Percentiles rank a stretch among this genome's conserved stretches.
phyloP scores from a whole-genome alignment of 768 basidiomycete species.

The Mycena rosella region DNA sequence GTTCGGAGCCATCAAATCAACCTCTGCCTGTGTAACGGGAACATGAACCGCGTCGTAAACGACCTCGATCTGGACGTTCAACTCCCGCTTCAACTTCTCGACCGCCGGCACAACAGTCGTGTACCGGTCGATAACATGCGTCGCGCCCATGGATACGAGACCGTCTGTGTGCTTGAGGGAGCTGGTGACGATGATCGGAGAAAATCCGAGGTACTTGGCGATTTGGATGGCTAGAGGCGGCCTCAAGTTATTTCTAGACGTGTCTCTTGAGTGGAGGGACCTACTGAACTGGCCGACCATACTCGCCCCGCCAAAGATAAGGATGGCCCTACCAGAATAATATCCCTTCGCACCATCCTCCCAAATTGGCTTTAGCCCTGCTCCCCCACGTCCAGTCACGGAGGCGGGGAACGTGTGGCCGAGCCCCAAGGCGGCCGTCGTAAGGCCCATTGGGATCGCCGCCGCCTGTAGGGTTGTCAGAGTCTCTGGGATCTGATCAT shows the following conservation, averaged over 20 bases:
- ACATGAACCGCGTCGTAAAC: constrained; percentile 1
- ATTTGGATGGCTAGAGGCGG: constrained; percentile 52
- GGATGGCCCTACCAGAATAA: neutral
- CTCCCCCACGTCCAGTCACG: constrained; percentile 53
- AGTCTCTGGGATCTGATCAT: neutral
- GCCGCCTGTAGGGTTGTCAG: neutral
- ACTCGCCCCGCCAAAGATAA: neutral
- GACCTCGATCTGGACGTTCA: neutral
- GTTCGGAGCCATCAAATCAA: neutral
- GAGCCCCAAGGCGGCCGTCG: constrained; percentile 3
- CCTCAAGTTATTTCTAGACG: constrained; percentile 34
- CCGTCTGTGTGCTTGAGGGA: constrained; percentile 45
- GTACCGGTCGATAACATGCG: constrained; percentile 52
- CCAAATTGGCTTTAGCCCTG: constrained; percentile 54
- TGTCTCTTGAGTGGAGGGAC: constrained; percentile 39
- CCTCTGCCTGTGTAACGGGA: neutral
- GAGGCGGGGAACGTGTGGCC: constrained; percentile 15
- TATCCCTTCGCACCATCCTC: constrained; percentile 39
- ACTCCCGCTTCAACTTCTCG: neutral
- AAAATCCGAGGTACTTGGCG: constrained; percentile 54
- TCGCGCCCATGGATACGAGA: constrained; percentile 55
- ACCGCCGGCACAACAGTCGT: neutral
- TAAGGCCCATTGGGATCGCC: neutral
- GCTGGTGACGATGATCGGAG: constrained; percentile 56
- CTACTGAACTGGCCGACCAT: constrained; percentile 28